Conservation (phyloP, 2,329 filamentous ascomycete species). For the Lachnellula cervina region DNA sequence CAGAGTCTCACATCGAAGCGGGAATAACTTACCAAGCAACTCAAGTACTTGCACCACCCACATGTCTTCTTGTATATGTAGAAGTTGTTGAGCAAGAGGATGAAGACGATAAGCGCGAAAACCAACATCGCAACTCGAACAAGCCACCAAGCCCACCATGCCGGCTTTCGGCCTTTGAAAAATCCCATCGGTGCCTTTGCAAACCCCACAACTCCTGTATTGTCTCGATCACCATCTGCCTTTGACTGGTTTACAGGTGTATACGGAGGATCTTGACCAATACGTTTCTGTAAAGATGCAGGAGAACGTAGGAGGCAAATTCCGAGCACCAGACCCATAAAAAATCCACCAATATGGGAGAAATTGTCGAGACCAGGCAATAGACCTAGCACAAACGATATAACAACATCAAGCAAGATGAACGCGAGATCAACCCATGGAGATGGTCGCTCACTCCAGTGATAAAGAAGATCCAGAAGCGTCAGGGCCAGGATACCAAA, state of each 20-base stretch:
- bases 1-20: constrained; percentile 34
- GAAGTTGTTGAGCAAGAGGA: constrained; percentile 85
- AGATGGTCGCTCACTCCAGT: constrained; percentile 73
- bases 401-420: constrained; percentile 76
- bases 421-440: constrained; percentile 84
- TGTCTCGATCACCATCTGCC: constrained; percentile 21
- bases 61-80: constrained; percentile 75
- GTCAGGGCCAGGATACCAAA: constrained; percentile 90
- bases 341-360: constrained; percentile 90
- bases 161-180: constrained; percentile 84
- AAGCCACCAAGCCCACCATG: constrained; percentile 99
- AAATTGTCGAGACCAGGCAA: constrained; percentile 95
- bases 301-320: constrained; percentile 87
- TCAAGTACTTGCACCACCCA: constrained; percentile 91
- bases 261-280: constrained; percentile 68
- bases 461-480: constrained; percentile 86
- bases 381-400: constrained; percentile 88
- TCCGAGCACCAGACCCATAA: constrained; percentile 85
- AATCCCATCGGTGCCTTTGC: constrained; percentile 65
- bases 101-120: constrained; percentile 77
- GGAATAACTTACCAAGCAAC: constrained; percentile 70
- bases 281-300: constrained; percentile 67
- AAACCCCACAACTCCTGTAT: constrained; percentile 37
- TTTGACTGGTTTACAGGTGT: constrained; percentile 56
- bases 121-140: constrained; percentile 74